Percentiles rank a stretch among this genome's conserved stretches.
Conservation (phyloP, 805 yeast species). For the Pichia nanzhaoensis region DNA sequence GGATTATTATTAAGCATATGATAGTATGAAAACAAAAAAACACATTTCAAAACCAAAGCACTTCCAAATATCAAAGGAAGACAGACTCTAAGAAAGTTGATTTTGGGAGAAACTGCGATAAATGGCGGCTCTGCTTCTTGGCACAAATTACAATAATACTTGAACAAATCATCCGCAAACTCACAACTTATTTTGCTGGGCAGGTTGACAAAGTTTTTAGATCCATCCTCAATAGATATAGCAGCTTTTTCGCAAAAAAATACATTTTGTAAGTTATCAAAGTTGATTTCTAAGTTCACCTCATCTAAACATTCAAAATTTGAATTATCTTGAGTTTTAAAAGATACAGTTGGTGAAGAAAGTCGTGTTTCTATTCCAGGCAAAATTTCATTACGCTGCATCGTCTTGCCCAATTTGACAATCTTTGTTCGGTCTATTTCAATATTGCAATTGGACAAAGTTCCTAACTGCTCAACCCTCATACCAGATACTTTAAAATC, state of each 20-base stretch:
- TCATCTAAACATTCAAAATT: conserved; percentile 3
- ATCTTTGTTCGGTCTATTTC: background rate
- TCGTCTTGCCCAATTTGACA: background rate
- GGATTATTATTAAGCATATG: conserved; percentile 7
- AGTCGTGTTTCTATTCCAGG: background rate
- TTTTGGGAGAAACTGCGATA: background rate
- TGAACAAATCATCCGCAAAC: conserved; percentile 12
- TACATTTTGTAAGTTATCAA: conserved; percentile 12
- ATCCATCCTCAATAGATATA: conserved; percentile 6
- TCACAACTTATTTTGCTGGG: conserved; percentile 11
- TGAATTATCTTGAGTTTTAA: background rate
- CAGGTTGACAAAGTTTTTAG: conserved; percentile 10
- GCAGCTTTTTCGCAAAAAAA: conserved; percentile 15
- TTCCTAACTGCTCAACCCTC: background rate
- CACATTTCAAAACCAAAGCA: conserved; percentile 14
- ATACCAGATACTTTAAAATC: background rate
- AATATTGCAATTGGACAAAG: background rate
- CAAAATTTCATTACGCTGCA: background rate
- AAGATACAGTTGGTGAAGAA: no score
- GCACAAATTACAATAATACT: conserved; percentile 10
- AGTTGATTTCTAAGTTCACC: conserved; percentile 8
- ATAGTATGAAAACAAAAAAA: conserved; percentile 15
- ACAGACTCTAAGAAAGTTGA: conserved; percentile 14
- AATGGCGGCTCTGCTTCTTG: background rate
- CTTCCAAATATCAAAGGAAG: conserved; percentile 18